A percentile compares a stretch with the other conserved stretches of the same genome.
Evolutionary conservation across 2,329 filamentous ascomycete species (phyloP).

Genomic region (Boeremia exigua): DNA sequence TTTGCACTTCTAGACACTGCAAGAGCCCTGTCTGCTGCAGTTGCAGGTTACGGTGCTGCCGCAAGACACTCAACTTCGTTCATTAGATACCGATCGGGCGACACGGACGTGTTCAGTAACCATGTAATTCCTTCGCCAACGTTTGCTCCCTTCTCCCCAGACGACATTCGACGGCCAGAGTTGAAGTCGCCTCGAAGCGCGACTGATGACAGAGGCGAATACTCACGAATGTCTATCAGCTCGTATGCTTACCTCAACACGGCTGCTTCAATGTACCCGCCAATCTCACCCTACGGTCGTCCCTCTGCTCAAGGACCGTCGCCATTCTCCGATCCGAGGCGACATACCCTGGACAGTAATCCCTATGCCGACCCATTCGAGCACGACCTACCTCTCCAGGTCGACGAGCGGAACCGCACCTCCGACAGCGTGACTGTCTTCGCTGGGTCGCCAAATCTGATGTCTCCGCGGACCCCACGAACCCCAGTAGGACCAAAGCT

Average conservation of each 20-base stretch:
- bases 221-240: constrained; percentile 23
- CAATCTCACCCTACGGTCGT: constrained; percentile 31
- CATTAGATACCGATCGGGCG: constrained; percentile 4
- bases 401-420: constrained; percentile 37
- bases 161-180: constrained; percentile 21
- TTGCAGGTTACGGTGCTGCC: constrained; percentile 17
- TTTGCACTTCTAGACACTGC: constrained; percentile 13
- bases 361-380: constrained; percentile 36
- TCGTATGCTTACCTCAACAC: constrained; percentile 24
- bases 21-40: constrained; percentile 20
- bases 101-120: constrained; percentile 23
- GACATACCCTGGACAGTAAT: constrained; percentile 21
- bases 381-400: constrained; percentile 38
- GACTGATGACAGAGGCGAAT: constrained; percentile 24
- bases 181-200: constrained; percentile 5
- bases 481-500: constrained; percentile 16
- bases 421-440: constrained; percentile 37
- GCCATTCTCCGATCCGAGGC: not conserved
- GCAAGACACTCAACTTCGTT: constrained; percentile 12
- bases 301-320: constrained; percentile 11
- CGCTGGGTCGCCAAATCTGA: constrained; percentile 27
- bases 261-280: constrained; percentile 26
- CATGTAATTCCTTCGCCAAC: constrained; percentile 29
- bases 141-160: constrained; percentile 24
- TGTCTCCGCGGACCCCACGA: constrained; percentile 30